Evolutionary conservation across 768 basidiomycete species (phyloP), one percentile per base, ranked within the genome.

Genomic region (Cystobasidium tubakii): DNA sequence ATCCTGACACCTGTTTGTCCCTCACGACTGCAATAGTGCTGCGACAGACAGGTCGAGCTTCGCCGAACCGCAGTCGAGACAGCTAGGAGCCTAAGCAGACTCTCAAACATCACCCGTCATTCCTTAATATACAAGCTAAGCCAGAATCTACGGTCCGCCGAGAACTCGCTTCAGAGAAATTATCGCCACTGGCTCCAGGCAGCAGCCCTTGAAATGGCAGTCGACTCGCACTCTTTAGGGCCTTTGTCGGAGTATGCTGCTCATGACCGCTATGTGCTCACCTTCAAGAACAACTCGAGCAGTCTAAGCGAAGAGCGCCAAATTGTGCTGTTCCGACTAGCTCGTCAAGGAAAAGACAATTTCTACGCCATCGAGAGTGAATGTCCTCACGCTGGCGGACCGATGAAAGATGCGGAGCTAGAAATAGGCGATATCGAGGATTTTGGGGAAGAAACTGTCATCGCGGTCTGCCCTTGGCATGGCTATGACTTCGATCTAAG

Each of bases 401-500:
- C 70, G 1, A 73, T 75, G 71, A 46, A 74, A 27, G 55, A 57
- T 34, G 71, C 70, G 25, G 31, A 67, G 50, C 43, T 53, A 57
- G 71, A 73, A 34, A 73, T 54, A n/a, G 71, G 54, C 9, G 71
- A 73, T 34, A 71, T 60, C 9, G 57, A 74, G 44, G 74, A 75
- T 27, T 57, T 75, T 29, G 74, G 63, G 13, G 19, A 31, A n/a
- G 50, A 66, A 25, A 55, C 17, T n/a, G 70, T 63, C n/a, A 46
- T 75, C 9, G 71, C 71, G 2, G 62, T 75, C 9, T 75, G 74
- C 33, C 71, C 74, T 12, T 66, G 27, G 31, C 74, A 73, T 73
- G 33, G 36, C 17, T 75, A 75, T 50, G 71, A 73, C 63, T 73
- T 75, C 29, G 50, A 62, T 27, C 71, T 75, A 21, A 6, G 53